Evolutionary conservation across 2,329 filamentous ascomycete species (phyloP), one percentile per base, ranked within the genome.

Genomic region (Botrytis medusae): DNA sequence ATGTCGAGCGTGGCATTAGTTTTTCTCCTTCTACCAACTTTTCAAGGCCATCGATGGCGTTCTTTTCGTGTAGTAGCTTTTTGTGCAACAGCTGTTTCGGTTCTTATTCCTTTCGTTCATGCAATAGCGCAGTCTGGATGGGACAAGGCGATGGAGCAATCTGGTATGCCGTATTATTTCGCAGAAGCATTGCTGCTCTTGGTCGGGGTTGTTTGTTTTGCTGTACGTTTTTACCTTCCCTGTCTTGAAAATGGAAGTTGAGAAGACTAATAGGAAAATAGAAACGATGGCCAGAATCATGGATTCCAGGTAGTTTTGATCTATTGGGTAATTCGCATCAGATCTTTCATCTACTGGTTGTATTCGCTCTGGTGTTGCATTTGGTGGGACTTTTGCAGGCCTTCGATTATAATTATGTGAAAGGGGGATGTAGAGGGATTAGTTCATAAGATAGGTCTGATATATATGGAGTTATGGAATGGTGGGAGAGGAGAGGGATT

Each of bases 1-100:
- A 79, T 85, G 37, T 79, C 80, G 6, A 74, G 77, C 1, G 63
- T 81, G 10, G 82, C 82, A 25, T 81, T 81, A 14, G 74, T 82
- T 63, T 80, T 84, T 14, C 68, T 78, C 18, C 29, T 79, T 0
- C 72, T 76, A 54, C 78, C 77, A 20, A 74, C 60, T 57, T 77
- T 75, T n/a, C 74, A 79, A 72, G 76, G 76, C 40, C 61, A 34
- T 32, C 64, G 72, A 67, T 79, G 75, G 69, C 73, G 78, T 69
- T 73, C 71, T 6, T 72, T 78, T 37, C 75, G 77, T 22, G 67
- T 74, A 18, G 51, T 61, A 18, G 74, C 76, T 10, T 79, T 79
- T 54, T 68, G 78, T 37, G 69, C 72, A 32, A 77, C 75, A 2
- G 76, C 72, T 20, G 40, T 78, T 22, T 78, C 75, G 5, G 76